These are phyloP conservation scores for Boletus subluridellus DNA, from an alignment of 1,284 basidiomycete genomes.

Conservation along the genomic window DNA sequence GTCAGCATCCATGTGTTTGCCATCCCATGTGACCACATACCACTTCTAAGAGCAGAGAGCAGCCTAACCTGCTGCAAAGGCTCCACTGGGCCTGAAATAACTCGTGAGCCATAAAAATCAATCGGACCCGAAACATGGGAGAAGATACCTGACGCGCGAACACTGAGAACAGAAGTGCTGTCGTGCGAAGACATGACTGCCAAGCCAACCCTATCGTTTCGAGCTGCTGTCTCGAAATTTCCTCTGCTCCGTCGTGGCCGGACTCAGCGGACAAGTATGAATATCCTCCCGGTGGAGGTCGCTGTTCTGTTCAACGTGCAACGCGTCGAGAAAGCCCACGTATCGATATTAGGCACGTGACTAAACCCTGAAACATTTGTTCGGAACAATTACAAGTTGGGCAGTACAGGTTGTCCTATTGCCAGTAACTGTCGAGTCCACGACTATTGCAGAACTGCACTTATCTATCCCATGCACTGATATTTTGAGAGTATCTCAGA, in stretches of 20 bases:
- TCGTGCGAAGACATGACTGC: conserved; percentile 21
- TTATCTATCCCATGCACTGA: neutral
- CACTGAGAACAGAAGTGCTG: conserved; percentile 16
- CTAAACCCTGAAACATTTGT: neutral
- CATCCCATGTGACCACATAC: conserved; percentile 30
- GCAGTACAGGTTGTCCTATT: neutral
- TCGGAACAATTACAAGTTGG: neutral
- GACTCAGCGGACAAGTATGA: neutral
- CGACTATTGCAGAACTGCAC: neutral
- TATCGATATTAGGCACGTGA: conserved; percentile 15
- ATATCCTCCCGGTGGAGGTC: neutral
- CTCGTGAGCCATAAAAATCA: conserved; percentile 1
- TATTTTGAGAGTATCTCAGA: neutral
- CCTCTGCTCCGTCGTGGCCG: neutral
- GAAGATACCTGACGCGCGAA: conserved; percentile 19
- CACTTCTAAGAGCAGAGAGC: conserved; percentile 72
- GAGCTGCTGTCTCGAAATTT: neutral
- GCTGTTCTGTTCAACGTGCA: conserved; percentile 10
- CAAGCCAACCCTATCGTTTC: neutral
- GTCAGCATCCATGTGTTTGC: conserved; percentile 1
- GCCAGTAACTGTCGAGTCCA: neutral
- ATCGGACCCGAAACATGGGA: neutral
- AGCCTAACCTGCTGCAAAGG: conserved; percentile 70
- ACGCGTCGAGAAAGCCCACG: conserved; percentile 1
- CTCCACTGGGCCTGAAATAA: conserved; percentile 36